phyloP scores from a whole-genome alignment of 2,329 filamentous ascomycete species.

The Nothophoma quercina region DNA sequence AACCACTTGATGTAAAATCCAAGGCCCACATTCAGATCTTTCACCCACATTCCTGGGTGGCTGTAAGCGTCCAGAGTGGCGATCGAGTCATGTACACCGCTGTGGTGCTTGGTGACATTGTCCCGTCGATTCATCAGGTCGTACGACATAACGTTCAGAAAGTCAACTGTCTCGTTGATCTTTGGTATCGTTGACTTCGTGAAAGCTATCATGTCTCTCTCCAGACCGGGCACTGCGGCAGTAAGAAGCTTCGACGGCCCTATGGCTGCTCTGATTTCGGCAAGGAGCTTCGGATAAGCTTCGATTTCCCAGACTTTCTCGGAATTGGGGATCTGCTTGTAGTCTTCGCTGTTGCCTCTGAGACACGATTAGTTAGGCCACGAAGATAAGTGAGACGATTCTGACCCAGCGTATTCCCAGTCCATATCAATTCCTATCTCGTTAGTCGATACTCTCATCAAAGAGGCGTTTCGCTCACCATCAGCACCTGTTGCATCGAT shows the following conservation, averaged over 20 bases:
- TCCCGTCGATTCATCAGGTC: constrained; percentile 76
- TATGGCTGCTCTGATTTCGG: constrained; percentile 65
- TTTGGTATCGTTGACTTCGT: constrained; percentile 62
- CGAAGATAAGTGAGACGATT: not conserved
- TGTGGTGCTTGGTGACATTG: constrained; percentile 69
- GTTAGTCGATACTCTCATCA: not conserved
- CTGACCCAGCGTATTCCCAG: constrained; percentile 65
- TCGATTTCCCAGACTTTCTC: constrained; percentile 67
- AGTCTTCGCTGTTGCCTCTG: constrained; percentile 71
- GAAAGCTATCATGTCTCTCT: constrained; percentile 71
- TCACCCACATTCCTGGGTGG: constrained; percentile 60
- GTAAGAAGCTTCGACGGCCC: constrained; percentile 68
- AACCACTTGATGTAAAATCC: constrained; percentile 76
- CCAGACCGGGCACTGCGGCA: constrained; percentile 67
- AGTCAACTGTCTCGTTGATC: constrained; percentile 69
- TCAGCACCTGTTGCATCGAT: constrained; percentile 69
- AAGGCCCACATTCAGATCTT: constrained; percentile 70
- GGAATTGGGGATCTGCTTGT: constrained; percentile 67
- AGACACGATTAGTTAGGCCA: not conserved
- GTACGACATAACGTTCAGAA: constrained; percentile 76
- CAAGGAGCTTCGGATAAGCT: constrained; percentile 68
- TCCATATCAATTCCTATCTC: constrained; percentile 63
- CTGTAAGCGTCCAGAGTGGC: constrained; percentile 66
- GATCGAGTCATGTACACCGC: constrained; percentile 64
- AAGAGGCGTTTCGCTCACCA: constrained; percentile 49